A percentile compares a stretch with the other conserved stretches of the same genome.
Evolutionary conservation across 2,329 filamentous ascomycete species (phyloP).

Genomic region (Cercospora beticola): DNA sequence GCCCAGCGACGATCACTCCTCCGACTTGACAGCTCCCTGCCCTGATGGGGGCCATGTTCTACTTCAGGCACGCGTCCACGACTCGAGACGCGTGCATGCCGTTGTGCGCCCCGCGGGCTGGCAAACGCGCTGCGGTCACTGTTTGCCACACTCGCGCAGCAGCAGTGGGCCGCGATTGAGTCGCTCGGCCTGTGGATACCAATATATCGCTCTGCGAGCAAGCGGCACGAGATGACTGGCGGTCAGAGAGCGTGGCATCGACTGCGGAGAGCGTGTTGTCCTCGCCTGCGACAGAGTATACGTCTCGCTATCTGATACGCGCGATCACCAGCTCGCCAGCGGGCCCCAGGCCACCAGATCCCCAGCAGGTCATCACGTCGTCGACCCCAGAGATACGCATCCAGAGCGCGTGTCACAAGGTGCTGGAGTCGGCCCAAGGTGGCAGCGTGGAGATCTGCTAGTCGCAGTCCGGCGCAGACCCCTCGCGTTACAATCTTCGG

Average conservation of each 20-base stretch:
- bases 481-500: slow-evolving; percentile 17
- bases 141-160: not conserved
- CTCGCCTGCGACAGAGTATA: not conserved
- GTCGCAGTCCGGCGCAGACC: slow-evolving; percentile 15
- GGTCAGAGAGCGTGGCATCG: not conserved
- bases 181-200: not conserved
- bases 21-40: not conserved
- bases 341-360: not conserved
- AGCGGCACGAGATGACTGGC: not conserved
- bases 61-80: not conserved
- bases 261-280: not conserved
- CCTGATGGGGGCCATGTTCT: not conserved
- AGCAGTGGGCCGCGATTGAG: not conserved
- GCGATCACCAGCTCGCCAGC: not conserved
- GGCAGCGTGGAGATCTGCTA: slow-evolving; percentile 17
- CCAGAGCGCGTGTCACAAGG: slow-evolving; percentile 17
- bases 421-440: slow-evolving; percentile 4
- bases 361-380: not conserved
- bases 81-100: slow-evolving; percentile 5
- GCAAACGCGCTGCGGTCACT: slow-evolving; percentile 6
- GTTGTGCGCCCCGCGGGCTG: not conserved
- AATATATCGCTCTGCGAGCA: not conserved
- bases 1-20: not conserved
- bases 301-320: slow-evolving; percentile 4
- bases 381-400: slow-evolving; percentile 4